Conservation (phyloP, 2,329 filamentous ascomycete genomes). For the Ascochyta clinopodiicola region DNA sequence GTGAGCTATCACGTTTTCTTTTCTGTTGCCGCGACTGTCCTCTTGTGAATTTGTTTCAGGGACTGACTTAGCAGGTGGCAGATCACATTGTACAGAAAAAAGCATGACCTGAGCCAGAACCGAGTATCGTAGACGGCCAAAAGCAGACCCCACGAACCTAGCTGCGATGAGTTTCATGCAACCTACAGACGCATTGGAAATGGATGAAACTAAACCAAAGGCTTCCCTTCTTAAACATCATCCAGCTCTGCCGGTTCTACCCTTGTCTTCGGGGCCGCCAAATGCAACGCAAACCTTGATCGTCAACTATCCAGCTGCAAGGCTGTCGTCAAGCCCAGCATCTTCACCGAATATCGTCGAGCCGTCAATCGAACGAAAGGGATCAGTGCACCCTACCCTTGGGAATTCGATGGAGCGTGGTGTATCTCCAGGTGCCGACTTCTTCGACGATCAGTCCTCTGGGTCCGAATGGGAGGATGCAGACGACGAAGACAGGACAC, state of each 20-base stretch:
- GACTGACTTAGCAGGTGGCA: neutral
- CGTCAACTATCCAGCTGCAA: conserved; percentile 33
- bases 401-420: conserved; percentile 33
- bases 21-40: conserved; percentile 21
- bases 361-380: conserved; percentile 24
- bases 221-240: conserved; percentile 18
- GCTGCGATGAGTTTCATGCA: neutral
- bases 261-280: conserved; percentile 20
- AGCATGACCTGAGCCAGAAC: neutral
- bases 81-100: neutral
- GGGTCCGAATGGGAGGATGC: conserved; percentile 36
- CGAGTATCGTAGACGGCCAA: neutral
- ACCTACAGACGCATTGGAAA: neutral
- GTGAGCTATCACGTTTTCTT: conserved; percentile 12
- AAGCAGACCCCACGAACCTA: neutral
- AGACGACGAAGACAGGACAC: conserved; percentile 23
- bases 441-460: conserved; percentile 38
- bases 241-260: conserved; percentile 13
- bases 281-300: conserved; percentile 30
- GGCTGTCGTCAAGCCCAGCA: conserved; percentile 37
- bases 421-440: conserved; percentile 29
- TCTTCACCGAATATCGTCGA: conserved; percentile 39
- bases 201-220: conserved; percentile 5
- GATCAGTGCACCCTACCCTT: conserved; percentile 33
- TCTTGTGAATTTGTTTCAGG: conserved; percentile 19